Percentiles rank a stretch among this genome's conserved stretches.
Evolutionary conservation across 495 filamentous ascomycete species (phyloP).

Genomic region (Cudoniella acicularis): DNA sequence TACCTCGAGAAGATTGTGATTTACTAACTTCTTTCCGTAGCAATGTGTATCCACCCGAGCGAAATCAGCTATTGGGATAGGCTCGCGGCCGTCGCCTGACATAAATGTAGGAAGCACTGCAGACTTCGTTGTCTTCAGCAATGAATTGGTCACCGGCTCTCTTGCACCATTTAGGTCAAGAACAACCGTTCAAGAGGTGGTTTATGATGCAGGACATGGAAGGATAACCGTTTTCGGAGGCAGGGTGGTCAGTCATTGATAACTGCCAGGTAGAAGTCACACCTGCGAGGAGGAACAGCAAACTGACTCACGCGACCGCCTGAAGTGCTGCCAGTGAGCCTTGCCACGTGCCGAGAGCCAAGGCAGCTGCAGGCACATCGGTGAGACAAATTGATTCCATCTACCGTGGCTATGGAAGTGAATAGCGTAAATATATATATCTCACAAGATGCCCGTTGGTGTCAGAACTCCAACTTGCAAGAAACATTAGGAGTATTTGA

Average conservation of each 20-base stretch:
- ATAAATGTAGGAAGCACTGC: conserved; percentile 22
- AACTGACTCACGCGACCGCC: conserved; percentile 13
- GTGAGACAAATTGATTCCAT: neutral
- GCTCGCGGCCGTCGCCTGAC: neutral
- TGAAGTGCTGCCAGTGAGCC: neutral
- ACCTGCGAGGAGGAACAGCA: too few relatives aligned
- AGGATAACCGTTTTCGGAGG: conserved; percentile 17
- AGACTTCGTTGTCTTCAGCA: conserved; percentile 24
- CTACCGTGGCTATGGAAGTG: neutral
- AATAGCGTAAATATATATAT: neutral
- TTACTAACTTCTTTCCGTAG: conserved; percentile 6
- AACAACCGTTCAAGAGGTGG: conserved; percentile 17
- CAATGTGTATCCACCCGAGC: conserved; percentile 26
- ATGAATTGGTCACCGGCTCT: neutral
- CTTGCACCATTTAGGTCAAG: conserved; percentile 13
- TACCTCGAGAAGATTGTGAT: too few relatives aligned
- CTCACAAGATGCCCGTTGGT: neutral
- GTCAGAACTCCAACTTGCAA: too few relatives aligned
- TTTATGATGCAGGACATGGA: conserved; percentile 22
- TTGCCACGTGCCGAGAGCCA: neutral
- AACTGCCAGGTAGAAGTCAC: neutral
- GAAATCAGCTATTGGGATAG: conserved; percentile 20
- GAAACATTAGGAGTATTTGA: too few relatives aligned
- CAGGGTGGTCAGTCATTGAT: conserved; percentile 10
- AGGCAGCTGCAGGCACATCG: neutral